Evolutionary conservation across 2,329 filamentous ascomycete species (phyloP), one percentile per base, ranked within the genome.

Genomic region (Apiospora aurea): DNA sequence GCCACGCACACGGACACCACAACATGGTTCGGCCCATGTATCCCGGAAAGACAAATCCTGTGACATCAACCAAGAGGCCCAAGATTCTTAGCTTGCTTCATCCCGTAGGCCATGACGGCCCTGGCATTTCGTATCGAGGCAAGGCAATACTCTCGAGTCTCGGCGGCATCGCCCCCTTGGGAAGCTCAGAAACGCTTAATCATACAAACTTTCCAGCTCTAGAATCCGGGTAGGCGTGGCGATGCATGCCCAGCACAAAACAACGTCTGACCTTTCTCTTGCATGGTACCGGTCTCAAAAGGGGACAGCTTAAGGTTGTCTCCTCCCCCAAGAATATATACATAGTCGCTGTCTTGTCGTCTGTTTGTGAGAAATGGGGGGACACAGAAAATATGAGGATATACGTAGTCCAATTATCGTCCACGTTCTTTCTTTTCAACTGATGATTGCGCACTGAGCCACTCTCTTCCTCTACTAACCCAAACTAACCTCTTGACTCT

Each of bases 31-130:
- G 53, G 57, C 34, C 57, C 57, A 13, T 38, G 57, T 8, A 38
- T n/a, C 2, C 18, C 18, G 67, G 67, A 29, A 69, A 69, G 26
- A 34, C 47, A 69, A 69, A 24, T 69, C 67, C 34, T 69, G 67
- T 49, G 67, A 69, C 67, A 34, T 34, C 18, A 7, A 29, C 66
- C 67, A 49, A 69, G 67, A 69, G 57, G 2, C n/a, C 67, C 67
- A 69, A 69, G 67, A 69, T 3, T 13, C 67, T 69, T 69, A 69
- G 67, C 24, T 21, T 69, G 67, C 67, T 44, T 69, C 67, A 69
- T n/a, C 67, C 38, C 10, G n/a, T 2, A 14, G 29, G 14, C 26
- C 8, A 69, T n/a, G 21, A 47, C 21, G 44, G 26, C 26, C 57
- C 34, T 38, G 43, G 44, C 24, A 49, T 69, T 26, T 49, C 67